These are phyloP conservation scores for Solanum etuberosum DNA, from an alignment of 257 asterid species.

Conservation along the genomic window DNA sequence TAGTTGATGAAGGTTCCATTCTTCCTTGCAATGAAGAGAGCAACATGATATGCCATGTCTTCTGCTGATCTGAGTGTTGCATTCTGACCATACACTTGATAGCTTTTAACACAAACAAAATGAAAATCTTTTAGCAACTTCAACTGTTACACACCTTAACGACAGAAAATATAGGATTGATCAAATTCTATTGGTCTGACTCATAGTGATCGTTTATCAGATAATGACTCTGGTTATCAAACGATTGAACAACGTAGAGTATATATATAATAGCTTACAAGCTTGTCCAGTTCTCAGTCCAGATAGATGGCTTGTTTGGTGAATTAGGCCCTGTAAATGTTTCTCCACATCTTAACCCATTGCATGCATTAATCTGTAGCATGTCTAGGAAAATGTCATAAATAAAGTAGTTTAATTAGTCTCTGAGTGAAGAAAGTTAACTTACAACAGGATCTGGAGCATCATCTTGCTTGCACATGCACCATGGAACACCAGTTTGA, in stretches of 20 bases:
- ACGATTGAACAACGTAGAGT: not conserved
- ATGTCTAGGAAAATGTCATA: not conserved
- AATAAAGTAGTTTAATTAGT: not conserved
- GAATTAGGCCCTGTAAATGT: constrained; percentile 89
- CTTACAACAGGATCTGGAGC: constrained; percentile 88
- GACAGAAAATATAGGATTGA: not conserved
- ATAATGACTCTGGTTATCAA: not conserved
- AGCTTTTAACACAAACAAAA: constrained; percentile 23
- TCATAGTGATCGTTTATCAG: not conserved
- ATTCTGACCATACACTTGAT: constrained; percentile 48
- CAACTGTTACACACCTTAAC: not conserved
- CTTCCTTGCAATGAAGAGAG: constrained; percentile 62
- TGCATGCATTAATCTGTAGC: constrained; percentile 76
- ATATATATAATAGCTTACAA: constrained; percentile 32
- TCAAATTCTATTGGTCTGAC: not conserved
- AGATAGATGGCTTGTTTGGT: constrained; percentile 75
- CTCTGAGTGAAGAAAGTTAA: not conserved
- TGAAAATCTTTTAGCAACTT: not conserved
- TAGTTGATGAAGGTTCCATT: constrained; percentile 84
- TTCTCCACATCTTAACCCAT: constrained; percentile 71
- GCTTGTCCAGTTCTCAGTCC: constrained; percentile 99
- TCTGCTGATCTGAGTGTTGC: constrained; percentile 42
- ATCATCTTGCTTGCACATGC: constrained; percentile 90
- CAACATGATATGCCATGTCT: constrained; percentile 64
- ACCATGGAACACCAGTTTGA: constrained; percentile 84